A percentile compares a stretch with the other conserved stretches of the same genome.
Evolutionary conservation across 306 rosid genomes (phyloP).

Genomic region (Sphenostylis stenocarpa): DNA sequence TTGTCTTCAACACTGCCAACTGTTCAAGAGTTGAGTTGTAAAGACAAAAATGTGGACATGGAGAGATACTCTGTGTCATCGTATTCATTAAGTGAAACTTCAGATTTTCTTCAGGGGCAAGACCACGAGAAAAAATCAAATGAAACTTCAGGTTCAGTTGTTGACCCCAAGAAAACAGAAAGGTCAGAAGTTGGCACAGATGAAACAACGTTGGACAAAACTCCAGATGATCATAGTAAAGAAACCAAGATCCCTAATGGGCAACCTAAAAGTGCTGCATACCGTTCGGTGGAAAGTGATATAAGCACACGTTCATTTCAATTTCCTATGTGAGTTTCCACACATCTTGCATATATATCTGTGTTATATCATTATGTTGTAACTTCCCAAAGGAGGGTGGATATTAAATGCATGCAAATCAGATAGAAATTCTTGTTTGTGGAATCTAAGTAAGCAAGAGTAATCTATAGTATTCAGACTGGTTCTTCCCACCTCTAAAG

Average conservation of each 20-base stretch:
- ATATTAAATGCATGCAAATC: background rate
- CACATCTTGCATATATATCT: background rate
- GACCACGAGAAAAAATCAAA: background rate
- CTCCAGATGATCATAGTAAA: slow-evolving; percentile 6
- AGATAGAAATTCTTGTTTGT: background rate
- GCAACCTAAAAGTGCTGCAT: slow-evolving; percentile 17
- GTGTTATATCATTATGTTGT: slow-evolving; percentile 1
- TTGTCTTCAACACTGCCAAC: slow-evolving; percentile 20
- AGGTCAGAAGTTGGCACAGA: background rate
- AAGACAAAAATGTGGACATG: background rate
- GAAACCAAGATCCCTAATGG: background rate
- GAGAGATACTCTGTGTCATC: slow-evolving; percentile 25
- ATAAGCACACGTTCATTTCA: slow-evolving; percentile 55
- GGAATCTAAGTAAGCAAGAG: background rate
- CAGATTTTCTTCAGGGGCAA: background rate
- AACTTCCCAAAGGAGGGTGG: background rate
- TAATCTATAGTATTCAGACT: background rate
- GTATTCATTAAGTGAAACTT: background rate
- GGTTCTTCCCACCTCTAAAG: background rate
- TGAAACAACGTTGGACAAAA: background rate
- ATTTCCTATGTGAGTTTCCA: slow-evolving; percentile 58
- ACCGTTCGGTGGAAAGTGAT: slow-evolving; percentile 36
- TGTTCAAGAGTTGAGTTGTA: slow-evolving; percentile 11
- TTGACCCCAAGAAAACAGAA: background rate
- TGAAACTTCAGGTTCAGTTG: background rate